Conservation (phyloP, 106 monocot species). For the Phalaenopsis equestris region DNA sequence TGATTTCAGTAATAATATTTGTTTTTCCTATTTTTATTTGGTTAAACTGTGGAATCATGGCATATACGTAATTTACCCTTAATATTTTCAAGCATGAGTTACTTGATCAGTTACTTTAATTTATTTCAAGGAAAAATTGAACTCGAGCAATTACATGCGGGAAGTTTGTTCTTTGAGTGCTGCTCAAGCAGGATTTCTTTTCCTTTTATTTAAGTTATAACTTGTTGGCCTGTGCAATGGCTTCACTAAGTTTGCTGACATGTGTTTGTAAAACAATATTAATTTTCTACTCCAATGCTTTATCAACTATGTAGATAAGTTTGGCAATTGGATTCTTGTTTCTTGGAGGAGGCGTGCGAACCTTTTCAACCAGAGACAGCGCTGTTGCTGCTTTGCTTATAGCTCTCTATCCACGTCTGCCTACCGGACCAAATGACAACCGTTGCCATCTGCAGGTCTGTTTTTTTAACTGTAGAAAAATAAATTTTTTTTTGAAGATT, state of each 20-base stretch:
- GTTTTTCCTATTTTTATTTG: too few species aligned
- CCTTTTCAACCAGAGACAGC: constrained; percentile 89
- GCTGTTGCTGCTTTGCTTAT: constrained; percentile 86
- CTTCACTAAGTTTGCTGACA: background rate
- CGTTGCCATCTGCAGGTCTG: constrained; percentile 93
- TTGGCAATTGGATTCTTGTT: constrained; percentile 90
- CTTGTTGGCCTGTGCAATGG: background rate
- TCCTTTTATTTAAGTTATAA: background rate
- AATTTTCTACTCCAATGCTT: background rate
- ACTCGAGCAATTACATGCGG: background rate
- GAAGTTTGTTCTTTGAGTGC: background rate
- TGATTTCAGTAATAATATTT: too few species aligned
- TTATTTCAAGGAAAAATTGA: too few species aligned
- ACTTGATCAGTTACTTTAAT: background rate
- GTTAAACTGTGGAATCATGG: too few species aligned
- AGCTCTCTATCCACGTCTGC: constrained; percentile 89
- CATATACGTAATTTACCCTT: too few species aligned
- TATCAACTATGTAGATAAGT: constrained; percentile 58
- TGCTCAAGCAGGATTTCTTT: background rate
- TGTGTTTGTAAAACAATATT: background rate
- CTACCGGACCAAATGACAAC: constrained; percentile 95
- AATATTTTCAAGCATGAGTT: background rate
- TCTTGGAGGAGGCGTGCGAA: constrained; percentile 89
- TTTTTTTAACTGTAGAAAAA: background rate
- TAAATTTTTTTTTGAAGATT: background rate